Base-by-base conservation (phyloP, 2,329 filamentous ascomycete species). In the Biscogniauxia sp. region DNA sequence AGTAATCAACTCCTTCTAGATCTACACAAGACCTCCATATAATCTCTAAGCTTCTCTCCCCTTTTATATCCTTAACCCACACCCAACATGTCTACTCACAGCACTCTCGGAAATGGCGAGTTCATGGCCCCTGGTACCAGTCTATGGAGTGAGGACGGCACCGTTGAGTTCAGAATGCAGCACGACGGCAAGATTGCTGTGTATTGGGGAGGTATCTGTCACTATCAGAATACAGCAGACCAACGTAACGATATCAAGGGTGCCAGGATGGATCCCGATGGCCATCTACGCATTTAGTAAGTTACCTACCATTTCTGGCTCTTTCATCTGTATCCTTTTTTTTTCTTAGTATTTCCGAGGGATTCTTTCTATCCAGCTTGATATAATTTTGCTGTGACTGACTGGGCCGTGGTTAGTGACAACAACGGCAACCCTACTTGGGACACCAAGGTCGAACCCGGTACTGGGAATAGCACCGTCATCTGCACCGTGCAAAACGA, bases 211-310 rank as follows among this genome's bases (percentile, higher is more conserved):
- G 69, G 72, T n/a, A 17, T 71, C n/a, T 69, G 64, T 51, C 59
- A 66, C 17, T 74, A 64, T 64, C 69, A 74, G 53, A 74, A 73
- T 58, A 72, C 70, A 2, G 26, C 60, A 1, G 59, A 74, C 0
- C 69, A 73, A 62, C 63, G 63, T 1, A 19, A 63, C 3, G 68
- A 72, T 20, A 58, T 73, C 23, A 74, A 74, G 63, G 71, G 73
- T 51, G 45, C 72, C 23, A 53, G 61, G 15, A 69, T 75, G 66
- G 71, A 74, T 61, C 60, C 57, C 0, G 73, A 75, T 32, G 73
- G 73, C 8, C 74, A 74, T 60, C 51, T 74, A 13, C 67, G 64
- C 60, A 61, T 75, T n/a, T 74, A 74, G 72, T 74, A 68, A 61
- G 73, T 70, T 45, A 25, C 52, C 25, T 3, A 13, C 19, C 32